Evolutionary conservation across 2,329 filamentous ascomycete genomes (phyloP).

Genomic region (Penicillium palitans): DNA sequence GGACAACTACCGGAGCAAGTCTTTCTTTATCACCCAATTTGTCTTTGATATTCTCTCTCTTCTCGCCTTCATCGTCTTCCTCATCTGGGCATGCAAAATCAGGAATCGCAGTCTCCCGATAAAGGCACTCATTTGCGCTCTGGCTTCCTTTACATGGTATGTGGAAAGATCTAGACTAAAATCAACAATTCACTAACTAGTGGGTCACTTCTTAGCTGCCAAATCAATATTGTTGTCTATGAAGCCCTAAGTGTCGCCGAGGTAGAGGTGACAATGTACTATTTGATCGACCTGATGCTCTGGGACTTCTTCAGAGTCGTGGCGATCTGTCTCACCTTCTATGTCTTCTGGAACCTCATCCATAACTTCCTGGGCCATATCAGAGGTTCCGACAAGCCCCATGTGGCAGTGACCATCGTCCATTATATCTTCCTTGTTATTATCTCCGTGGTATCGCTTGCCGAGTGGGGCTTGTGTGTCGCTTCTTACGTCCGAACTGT

Average conservation of each 20-base stretch:
- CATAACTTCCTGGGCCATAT: constrained; percentile 21
- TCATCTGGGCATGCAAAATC: constrained; percentile 22
- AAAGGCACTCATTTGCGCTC: constrained; percentile 13
- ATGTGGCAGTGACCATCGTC: constrained; percentile 9
- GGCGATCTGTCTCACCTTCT: constrained; percentile 16
- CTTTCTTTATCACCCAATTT: constrained; percentile 12
- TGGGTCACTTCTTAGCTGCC: constrained; percentile 6
- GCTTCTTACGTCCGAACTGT: constrained; percentile 4
- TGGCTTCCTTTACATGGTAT: constrained; percentile 19
- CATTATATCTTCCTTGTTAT: constrained; percentile 22
- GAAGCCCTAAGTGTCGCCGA: constrained; percentile 19
- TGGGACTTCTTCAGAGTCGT: constrained; percentile 20
- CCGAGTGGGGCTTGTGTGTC: constrained; percentile 18
- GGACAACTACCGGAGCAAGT: neutral
- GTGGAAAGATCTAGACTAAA: neutral
- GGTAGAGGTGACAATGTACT: constrained; percentile 21
- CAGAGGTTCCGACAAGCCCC: constrained; percentile 18
- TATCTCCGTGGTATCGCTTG: constrained; percentile 14
- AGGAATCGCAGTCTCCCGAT: constrained; percentile 17
- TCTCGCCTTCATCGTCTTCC: constrained; percentile 19
- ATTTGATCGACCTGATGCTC: constrained; percentile 23
- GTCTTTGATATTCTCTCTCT: constrained; percentile 21
- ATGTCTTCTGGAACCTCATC: constrained; percentile 24
- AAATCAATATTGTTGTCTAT: constrained; percentile 10
- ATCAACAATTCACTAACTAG: neutral